Evolutionary conservation across 345 rosid species (phyloP).

Genomic region (Mallotus nudiflorus): DNA sequence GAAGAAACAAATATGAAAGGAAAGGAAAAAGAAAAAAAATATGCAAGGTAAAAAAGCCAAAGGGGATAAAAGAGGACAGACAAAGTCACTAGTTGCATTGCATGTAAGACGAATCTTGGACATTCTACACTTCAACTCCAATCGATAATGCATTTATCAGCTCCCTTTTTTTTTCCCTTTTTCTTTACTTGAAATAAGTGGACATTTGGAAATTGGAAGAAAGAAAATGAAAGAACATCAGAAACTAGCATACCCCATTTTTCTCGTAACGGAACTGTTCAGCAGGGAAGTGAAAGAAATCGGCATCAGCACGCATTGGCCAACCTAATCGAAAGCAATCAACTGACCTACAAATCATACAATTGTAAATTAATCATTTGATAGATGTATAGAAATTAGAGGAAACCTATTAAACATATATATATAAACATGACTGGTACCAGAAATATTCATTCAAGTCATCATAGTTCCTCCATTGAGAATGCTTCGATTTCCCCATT

Average conservation of each 20-base stretch:
- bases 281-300: conserved; percentile 62
- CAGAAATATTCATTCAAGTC: conserved; percentile 98
- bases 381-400: too few species aligned
- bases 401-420: background rate
- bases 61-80: background rate
- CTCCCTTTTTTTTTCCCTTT: background rate
- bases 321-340: conserved; percentile 97
- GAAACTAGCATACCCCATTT: conserved; percentile 49
- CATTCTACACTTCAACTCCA: background rate
- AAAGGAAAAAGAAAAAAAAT: background rate
- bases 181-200: background rate
- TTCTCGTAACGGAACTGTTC: conserved; percentile 40
- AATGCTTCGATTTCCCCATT: conserved; percentile 90
- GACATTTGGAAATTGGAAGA: background rate
- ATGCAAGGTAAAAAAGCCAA: too few species aligned
- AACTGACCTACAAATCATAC: conserved; percentile 64
- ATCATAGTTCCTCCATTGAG: conserved; percentile 99
- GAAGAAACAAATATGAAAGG: background rate
- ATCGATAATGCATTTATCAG: background rate
- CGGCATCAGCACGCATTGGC: conserved; percentile 99
- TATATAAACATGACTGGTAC: conserved; percentile 41
- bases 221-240: background rate
- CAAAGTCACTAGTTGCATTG: background rate
- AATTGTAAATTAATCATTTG: conserved; percentile 11
- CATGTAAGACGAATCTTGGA: background rate